Evolutionary conservation across 2,329 filamentous ascomycete species (phyloP).

Genomic region (Xylaria digitata): DNA sequence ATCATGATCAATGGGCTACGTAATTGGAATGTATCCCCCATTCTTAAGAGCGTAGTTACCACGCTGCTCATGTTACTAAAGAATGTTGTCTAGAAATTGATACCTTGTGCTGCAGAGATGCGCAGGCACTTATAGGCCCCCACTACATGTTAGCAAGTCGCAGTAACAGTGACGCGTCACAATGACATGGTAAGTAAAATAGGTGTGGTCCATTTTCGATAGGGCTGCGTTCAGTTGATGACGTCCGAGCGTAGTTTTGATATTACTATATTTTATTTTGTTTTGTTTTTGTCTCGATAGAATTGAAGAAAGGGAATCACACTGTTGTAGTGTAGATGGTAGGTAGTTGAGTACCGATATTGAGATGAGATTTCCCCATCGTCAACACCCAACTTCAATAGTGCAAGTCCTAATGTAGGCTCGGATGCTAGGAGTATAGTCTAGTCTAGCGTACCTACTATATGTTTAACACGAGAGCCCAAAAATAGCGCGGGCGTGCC

Average conservation of each 20-base stretch:
- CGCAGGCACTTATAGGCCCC: not conserved
- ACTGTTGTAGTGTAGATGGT: no score
- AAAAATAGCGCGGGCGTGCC: slow-evolving; percentile 33
- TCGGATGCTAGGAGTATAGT: no score
- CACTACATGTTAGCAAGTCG: not conserved
- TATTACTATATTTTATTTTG: no score
- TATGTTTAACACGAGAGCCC: slow-evolving; percentile 22
- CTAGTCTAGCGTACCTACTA: not conserved
- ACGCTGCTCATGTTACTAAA: not conserved
- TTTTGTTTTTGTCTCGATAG: no score
- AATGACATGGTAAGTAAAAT: not conserved
- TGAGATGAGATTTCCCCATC: no score
- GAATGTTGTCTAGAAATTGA: slow-evolving; percentile 2
- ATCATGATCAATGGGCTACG: no score
- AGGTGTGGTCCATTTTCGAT: not conserved
- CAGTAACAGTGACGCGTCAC: not conserved
- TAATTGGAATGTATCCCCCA: not conserved
- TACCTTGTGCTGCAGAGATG: not conserved
- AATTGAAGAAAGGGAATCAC: no score
- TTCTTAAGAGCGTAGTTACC: not conserved
- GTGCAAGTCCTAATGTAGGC: no score
- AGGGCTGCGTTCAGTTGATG: not conserved
- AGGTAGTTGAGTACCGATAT: no score
- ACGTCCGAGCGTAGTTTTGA: not conserved
- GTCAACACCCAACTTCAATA: no score